Conservation (phyloP, 108 stramenopile genomes). For the Stephanodiscus triporus region DNA sequence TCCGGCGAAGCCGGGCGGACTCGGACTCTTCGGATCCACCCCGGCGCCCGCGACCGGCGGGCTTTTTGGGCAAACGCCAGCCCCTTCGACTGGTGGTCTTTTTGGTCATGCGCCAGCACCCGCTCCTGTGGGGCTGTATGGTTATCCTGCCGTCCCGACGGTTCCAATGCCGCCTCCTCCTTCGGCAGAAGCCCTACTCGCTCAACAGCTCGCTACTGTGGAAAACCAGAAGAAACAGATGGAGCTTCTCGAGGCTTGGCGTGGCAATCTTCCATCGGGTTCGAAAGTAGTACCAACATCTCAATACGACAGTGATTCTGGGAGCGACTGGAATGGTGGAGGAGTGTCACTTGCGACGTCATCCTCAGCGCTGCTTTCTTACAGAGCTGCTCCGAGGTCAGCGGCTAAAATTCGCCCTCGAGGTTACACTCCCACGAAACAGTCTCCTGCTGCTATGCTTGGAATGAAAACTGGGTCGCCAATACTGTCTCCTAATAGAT, state of each 20-base stretch:
- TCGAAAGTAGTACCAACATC: slow-evolving; percentile 52
- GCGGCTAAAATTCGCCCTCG: slow-evolving; percentile 76
- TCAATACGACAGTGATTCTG: slow-evolving; percentile 33
- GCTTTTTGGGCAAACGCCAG: slow-evolving; percentile 53
- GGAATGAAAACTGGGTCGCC: slow-evolving; percentile 37
- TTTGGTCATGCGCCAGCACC: slow-evolving; percentile 60
- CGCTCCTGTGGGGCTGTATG: slow-evolving; percentile 64
- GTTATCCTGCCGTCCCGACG: slow-evolving; percentile 57
- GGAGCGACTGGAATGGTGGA: slow-evolving; percentile 31
- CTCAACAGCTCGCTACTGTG: slow-evolving; percentile 77
- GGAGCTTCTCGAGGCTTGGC: slow-evolving; percentile 73
- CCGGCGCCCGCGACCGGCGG: slow-evolving; percentile 59
- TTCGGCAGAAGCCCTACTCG: slow-evolving; percentile 68
- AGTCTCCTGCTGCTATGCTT: slow-evolving; percentile 46
- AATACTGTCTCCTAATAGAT: slow-evolving; percentile 60
- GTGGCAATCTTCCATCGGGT: slow-evolving; percentile 52
- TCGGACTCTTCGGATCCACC: slow-evolving; percentile 79
- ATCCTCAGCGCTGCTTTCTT: slow-evolving; percentile 37
- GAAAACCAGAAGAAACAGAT: slow-evolving; percentile 78
- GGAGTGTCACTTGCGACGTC: slow-evolving; percentile 35
- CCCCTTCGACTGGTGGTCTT: slow-evolving; percentile 51
- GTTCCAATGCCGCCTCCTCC: slow-evolving; percentile 54
- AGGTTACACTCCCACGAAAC: slow-evolving; percentile 65
- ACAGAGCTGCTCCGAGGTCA: slow-evolving; percentile 65
- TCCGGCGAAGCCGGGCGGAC: slow-evolving; percentile 56